Conservation (phyloP, 78 protist genomes). For the Dictyostelium firmibasis region DNA sequence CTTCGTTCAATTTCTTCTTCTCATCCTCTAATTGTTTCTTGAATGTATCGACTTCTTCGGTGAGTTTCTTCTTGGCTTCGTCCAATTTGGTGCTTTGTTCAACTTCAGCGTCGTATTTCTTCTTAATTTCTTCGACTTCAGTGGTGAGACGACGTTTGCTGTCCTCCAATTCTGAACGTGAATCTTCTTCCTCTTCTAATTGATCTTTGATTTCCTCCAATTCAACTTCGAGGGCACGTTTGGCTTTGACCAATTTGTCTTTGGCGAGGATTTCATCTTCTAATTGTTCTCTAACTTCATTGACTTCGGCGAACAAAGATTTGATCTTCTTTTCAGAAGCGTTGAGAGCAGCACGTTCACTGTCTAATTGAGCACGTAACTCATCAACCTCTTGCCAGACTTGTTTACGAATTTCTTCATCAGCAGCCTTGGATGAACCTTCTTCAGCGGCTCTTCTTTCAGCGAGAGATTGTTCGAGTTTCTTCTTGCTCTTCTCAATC, state of each 20-base stretch:
- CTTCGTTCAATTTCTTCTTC: slow-evolving; percentile 38
- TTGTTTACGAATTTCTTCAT: slow-evolving; percentile 72
- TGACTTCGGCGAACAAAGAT: slow-evolving; percentile 65
- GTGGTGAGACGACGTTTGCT: slow-evolving; percentile 58
- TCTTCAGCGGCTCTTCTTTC: slow-evolving; percentile 67
- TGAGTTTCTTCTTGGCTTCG: slow-evolving; percentile 33
- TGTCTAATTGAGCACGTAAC: slow-evolving; percentile 59
- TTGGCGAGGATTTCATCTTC: slow-evolving; percentile 68
- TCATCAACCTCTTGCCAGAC: slow-evolving; percentile 76
- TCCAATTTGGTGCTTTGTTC: slow-evolving; percentile 31
- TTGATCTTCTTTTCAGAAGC: slow-evolving; percentile 74
- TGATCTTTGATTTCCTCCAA: slow-evolving; percentile 57
- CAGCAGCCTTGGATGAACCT: slow-evolving; percentile 42
- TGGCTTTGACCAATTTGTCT: slow-evolving; percentile 73
- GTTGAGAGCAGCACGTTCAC: slow-evolving; percentile 52
- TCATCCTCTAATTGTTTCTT: slow-evolving; percentile 70
- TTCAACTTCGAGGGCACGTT: slow-evolving; percentile 79
- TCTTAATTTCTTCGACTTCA: slow-evolving; percentile 66
- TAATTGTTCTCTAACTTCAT: slow-evolving; percentile 57
- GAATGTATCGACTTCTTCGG: slow-evolving; percentile 58
- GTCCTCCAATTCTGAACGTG: slow-evolving; percentile 55
- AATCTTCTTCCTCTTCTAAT: slow-evolving; percentile 84
- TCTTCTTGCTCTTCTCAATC: slow-evolving; percentile 82
- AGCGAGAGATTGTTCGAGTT: slow-evolving; percentile 61
- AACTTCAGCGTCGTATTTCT: slow-evolving; percentile 37